phyloP scores from a whole-genome alignment of 208 protist species.

The Crithidia sp. region DNA sequence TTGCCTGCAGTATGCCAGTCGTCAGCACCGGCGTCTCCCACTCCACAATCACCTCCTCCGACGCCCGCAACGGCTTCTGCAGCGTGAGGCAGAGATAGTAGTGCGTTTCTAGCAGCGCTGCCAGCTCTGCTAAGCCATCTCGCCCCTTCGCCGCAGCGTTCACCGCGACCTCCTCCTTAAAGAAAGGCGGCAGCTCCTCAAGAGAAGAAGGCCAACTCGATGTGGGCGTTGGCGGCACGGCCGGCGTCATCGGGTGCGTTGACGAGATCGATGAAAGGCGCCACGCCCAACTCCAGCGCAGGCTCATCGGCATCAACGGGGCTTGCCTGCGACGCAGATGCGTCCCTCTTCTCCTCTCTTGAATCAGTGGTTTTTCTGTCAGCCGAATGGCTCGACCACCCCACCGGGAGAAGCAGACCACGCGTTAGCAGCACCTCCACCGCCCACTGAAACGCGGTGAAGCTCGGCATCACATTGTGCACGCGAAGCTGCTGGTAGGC shows the following conservation, averaged over 20 bases:
- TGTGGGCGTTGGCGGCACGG: constrained; percentile 53
- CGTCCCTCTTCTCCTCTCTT: neutral
- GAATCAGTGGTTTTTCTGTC: neutral
- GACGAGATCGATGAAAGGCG: constrained; percentile 82
- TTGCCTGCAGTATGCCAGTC: constrained; percentile 44
- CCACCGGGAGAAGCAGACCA: constrained; percentile 56
- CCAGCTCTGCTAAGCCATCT: constrained; percentile 32
- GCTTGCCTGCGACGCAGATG: too few species aligned
- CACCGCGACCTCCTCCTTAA: constrained; percentile 44
- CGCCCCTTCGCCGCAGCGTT: constrained; percentile 35
- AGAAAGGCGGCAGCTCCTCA: constrained; percentile 77
- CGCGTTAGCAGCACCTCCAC: constrained; percentile 72
- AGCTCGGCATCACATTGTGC: constrained; percentile 56
- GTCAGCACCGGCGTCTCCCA: constrained; percentile 53
- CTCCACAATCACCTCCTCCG: constrained; percentile 78
- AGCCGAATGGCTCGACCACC: constrained; percentile 34
- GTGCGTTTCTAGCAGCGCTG: constrained; percentile 38
- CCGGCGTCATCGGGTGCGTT: constrained; percentile 61
- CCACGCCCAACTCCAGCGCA: constrained; percentile 65
- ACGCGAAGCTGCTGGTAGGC: constrained; percentile 48
- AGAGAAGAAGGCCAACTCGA: constrained; percentile 68
- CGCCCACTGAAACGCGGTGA: constrained; percentile 54
- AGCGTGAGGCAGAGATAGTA: constrained; percentile 80
- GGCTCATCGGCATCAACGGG: neutral
- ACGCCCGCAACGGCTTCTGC: constrained; percentile 46